Evolutionary conservation across 2,329 filamentous ascomycete genomes (phyloP).

Genomic region (Aspergillus niger): DNA sequence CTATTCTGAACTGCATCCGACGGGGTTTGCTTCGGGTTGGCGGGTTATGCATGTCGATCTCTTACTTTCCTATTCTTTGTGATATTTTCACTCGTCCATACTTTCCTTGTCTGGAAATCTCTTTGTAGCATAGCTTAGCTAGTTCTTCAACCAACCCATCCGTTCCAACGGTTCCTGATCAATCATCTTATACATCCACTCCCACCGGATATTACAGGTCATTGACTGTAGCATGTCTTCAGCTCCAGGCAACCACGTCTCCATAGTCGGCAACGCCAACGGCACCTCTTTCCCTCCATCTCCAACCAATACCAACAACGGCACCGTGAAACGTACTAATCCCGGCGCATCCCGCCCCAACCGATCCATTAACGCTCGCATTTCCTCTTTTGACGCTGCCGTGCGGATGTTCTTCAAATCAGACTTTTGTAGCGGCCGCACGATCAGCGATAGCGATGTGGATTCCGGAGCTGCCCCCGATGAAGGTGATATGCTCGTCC

Average conservation of each 20-base stretch:
- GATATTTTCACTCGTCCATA: constrained; percentile 10
- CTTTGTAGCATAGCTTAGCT: constrained; percentile 32
- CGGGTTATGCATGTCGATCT: neutral
- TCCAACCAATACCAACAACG: constrained; percentile 31
- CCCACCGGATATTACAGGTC: constrained; percentile 36
- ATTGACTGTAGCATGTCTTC: constrained; percentile 10
- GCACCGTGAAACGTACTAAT: constrained; percentile 45
- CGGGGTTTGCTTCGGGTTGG: constrained; percentile 8
- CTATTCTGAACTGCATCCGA: constrained; percentile 12
- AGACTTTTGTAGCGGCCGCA: neutral
- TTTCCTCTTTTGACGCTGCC: neutral
- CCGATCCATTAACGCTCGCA: constrained; percentile 6
- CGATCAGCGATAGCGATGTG: neutral
- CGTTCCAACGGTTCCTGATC: constrained; percentile 35
- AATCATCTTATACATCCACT: constrained; percentile 45
- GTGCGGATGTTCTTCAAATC: neutral
- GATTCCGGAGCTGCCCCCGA: too few species aligned
- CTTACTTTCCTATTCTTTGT: constrained; percentile 5
- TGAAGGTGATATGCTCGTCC: constrained; percentile 18
- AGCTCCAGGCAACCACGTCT: constrained; percentile 21
- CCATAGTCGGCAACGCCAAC: constrained; percentile 34
- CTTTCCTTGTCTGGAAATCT: constrained; percentile 15
- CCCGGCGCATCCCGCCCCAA: constrained; percentile 38
- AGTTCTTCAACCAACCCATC: constrained; percentile 33
- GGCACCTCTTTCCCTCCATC: constrained; percentile 15